Evolutionary conservation across 768 basidiomycete species (phyloP).

Genomic region (Phylloporus arenicola): DNA sequence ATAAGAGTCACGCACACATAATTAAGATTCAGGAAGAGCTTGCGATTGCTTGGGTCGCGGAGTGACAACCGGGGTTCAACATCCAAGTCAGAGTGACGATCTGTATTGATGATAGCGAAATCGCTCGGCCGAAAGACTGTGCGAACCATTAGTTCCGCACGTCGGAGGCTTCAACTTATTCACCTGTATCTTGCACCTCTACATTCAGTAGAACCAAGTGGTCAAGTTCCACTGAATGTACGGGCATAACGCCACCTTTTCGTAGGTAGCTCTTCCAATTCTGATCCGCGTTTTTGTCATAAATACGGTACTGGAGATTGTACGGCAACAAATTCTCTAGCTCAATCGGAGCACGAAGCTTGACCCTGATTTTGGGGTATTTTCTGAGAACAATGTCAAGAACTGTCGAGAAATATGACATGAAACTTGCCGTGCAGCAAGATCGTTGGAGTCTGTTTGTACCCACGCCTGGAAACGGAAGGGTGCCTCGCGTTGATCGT

Average conservation of each 20-base stretch:
- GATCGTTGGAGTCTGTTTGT: conserved; percentile 62
- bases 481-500: conserved; percentile 73
- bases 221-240: conserved; percentile 88
- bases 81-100: conserved; percentile 84
- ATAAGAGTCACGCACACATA: conserved; percentile 67
- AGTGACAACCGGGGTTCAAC: conserved; percentile 68
- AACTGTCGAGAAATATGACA: not conserved
- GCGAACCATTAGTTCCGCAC: conserved; percentile 1
- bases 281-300: conserved; percentile 90
- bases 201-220: conserved; percentile 89
- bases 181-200: conserved; percentile 87
- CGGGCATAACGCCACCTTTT: conserved; percentile 91
- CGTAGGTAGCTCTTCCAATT: conserved; percentile 94
- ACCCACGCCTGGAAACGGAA: conserved; percentile 95
- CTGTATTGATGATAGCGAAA: conserved; percentile 95
- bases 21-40: conserved; percentile 77
- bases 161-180: not conserved
- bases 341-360: conserved; percentile 88
- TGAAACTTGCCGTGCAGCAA: conserved; percentile 45
- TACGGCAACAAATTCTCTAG: conserved; percentile 93
- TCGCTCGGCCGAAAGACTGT: conserved; percentile 90
- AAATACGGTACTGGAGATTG: conserved; percentile 93
- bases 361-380: conserved; percentile 80
- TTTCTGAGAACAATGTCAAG: conserved; percentile 42
- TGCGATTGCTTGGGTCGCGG: conserved; percentile 67